phyloP scores from a whole-genome alignment of 2,329 filamentous ascomycete species.

The Alternaria infectoria region DNA sequence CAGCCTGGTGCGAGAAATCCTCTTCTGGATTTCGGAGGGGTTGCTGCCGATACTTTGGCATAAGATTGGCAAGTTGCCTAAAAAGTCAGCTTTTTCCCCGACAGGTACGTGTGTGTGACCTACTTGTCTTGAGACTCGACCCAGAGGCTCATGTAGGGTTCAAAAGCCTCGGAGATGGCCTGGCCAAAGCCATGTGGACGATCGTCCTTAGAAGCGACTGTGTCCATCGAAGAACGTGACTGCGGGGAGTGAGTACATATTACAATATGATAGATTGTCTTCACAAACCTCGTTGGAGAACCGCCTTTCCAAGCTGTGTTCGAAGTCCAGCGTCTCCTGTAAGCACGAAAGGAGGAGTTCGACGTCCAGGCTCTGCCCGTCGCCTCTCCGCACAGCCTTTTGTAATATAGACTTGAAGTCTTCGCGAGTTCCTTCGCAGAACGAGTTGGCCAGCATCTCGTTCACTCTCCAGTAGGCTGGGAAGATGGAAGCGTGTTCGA shows the following conservation, averaged over 20 bases:
- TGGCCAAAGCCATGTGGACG: constrained; percentile 81
- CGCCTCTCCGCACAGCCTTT: constrained; percentile 78
- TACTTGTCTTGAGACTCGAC: constrained; percentile 90
- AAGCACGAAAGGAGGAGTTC: constrained; percentile 86
- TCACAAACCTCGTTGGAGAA: constrained; percentile 67
- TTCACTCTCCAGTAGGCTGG: constrained; percentile 87
- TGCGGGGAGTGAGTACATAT: constrained; percentile 43
- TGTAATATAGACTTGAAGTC: constrained; percentile 95
- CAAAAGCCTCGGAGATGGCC: constrained; percentile 93
- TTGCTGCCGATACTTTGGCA: constrained; percentile 86
- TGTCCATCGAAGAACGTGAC: constrained; percentile 84
- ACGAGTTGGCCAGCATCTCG: constrained; percentile 86
- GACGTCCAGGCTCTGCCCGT: constrained; percentile 84
- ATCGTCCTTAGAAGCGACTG: constrained; percentile 79
- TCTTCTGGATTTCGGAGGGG: constrained; percentile 82
- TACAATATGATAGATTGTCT: not conserved
- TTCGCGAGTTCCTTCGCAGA: constrained; percentile 93
- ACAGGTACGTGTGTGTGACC: constrained; percentile 9
- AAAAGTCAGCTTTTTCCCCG: constrained; percentile 13
- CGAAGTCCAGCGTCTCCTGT: constrained; percentile 96
- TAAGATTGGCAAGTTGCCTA: constrained; percentile 75
- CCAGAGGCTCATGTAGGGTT: constrained; percentile 96
- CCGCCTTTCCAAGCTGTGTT: constrained; percentile 84
- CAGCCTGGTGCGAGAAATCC: constrained; percentile 87
- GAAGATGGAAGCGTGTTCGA: constrained; percentile 89